Base-by-base conservation (phyloP, 805 yeast species). In the Kazachstania africana region DNA sequence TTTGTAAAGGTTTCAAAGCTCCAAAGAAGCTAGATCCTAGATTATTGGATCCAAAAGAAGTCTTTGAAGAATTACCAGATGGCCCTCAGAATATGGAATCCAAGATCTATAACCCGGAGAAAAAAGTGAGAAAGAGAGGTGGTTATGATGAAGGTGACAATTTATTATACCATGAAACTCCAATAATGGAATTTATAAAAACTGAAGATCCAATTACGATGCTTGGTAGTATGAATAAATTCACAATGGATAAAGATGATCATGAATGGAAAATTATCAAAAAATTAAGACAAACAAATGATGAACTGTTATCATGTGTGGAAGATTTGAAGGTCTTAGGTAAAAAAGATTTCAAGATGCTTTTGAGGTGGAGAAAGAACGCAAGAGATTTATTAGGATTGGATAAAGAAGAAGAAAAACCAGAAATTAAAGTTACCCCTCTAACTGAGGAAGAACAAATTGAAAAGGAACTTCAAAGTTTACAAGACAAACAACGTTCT, bases 131-230 rank as follows among this genome's bases (percentile, higher is more conserved):
- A 60, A 78, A 75, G 57, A 80, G 98, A 73, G 81, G 79, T 45
- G 99, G 99, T 72, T 91, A 91, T 60, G 96, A 82, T 36, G 97
- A 88, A 49, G 95, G 93, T 31, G 94, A 91, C 48, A 73, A 79
- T 47, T 53, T 69, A 17, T 66, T 68, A 40, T 80, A 72, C 52
- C 87, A 84, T 47, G 71, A 75, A 8, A 64, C 73, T 63, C 72
- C 83, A 12, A 63, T 85, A 6, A 55, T 85, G 53, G 95, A 88
- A 5, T 87, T 91, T 60, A 72, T 91, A 27, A 76, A 66, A 47
- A 67, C 74, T 36, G 88, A 77, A 25, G 94, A 80, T 37, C 93
- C 96, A 8, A 82, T 91, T 27, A 77, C 75, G 40, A 65, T 78
- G 38, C 66, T 91, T 34, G 98, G 96, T 34, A 63, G 72, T 20